Evolutionary conservation across 805 yeast species (phyloP), one percentile per base, ranked within the genome.

Genomic region (Myxozyma vanderwaltii): DNA sequence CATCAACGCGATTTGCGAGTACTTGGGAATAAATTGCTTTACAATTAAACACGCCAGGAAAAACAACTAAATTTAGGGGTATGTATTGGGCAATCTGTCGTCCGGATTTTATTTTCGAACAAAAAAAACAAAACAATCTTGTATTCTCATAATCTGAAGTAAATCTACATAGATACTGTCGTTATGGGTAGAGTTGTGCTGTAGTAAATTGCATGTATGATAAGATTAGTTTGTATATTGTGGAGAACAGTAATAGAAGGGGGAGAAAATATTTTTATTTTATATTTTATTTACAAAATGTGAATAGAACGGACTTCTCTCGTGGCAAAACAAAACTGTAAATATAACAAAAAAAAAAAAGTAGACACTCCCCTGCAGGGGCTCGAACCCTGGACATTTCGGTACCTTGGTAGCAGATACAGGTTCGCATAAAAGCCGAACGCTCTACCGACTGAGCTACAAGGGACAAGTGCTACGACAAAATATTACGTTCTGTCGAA

Each of bases 1-100:
- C 50, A 78, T 85, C 47, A 94, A 89, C 65, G 85, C 89, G 67
- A 85, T 92, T 68, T 82, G 84, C 73, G 91, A 85, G 63, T 91
- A 82, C 70, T 78, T 92, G 67, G 97, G 90, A 70, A 91, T 92
- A 65, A 87, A 85, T 74, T 94, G 96, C 5, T 81, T 91, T 67
- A 80, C 86, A 19, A 63, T 61, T 43, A 59, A 59, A 41, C 7
- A 31, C 19, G 31, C 39, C 8, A 26, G 13, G 13, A 47, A 36
- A 19, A 27, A 7, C 17, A 53, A 58, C 17, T 31, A 58, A 48
- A 56, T 31, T 15, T 15, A 45, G 13, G 33, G 38, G 19, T 24
- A 31, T 12, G 10, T 26, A 26, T 8, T 23, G 47, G 39, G 26
- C 26, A 54, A n/a, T n/a, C n/a, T n/a, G n/a, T n/a, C n/a, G n/a